These are phyloP conservation scores for Saccharum hybrid DNA, from an alignment of 202 grass and related monocot genomes.

Conservation along the genomic window DNA sequence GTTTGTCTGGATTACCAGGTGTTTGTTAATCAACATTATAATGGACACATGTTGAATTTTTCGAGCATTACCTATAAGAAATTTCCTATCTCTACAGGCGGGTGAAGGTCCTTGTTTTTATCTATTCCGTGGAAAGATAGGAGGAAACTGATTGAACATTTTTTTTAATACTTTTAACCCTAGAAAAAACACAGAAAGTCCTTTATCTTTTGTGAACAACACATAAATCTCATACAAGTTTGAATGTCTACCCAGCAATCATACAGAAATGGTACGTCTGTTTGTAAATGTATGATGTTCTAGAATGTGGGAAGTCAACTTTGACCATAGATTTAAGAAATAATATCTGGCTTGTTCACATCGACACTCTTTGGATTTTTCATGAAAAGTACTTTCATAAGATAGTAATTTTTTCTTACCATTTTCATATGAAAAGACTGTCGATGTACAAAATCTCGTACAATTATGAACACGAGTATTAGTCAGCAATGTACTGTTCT, in stretches of 20 bases:
- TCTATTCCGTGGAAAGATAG: constrained; percentile 2
- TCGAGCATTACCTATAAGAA: background rate
- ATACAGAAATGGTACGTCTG: background rate
- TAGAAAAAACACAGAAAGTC: background rate
- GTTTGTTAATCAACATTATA: background rate
- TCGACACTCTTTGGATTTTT: background rate
- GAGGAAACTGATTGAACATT: constrained; percentile 8
- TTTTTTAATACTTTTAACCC: background rate
- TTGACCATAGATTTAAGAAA: background rate
- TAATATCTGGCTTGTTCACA: background rate
- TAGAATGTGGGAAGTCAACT: background rate
- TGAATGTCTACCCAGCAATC: background rate
- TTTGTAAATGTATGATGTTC: background rate
- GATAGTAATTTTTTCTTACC: background rate
- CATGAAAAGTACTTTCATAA: background rate
- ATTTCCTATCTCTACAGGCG: background rate
- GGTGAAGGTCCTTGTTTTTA: background rate
- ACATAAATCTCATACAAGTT: background rate
- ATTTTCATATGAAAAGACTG: background rate
- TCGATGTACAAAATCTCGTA: background rate
- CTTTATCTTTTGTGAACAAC: background rate
- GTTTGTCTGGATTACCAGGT: background rate
- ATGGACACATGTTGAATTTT: background rate
- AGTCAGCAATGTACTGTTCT: background rate
- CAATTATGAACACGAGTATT: background rate